Conservation (phyloP, 345 rosid genomes). For the Nephelium lappaceum region DNA sequence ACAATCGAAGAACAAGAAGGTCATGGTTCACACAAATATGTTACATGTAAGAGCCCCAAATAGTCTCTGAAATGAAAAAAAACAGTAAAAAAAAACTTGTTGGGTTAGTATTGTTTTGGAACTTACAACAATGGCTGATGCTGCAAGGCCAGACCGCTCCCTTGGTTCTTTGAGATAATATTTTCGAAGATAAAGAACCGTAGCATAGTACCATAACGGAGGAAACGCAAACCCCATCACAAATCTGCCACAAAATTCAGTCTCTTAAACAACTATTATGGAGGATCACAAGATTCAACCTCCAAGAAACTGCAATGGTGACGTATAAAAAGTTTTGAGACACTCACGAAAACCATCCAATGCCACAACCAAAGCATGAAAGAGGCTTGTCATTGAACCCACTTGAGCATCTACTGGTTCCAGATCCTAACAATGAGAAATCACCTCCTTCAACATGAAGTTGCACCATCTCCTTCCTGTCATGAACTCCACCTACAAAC, state of each 20-base stretch:
- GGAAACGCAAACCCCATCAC: slow-evolving; percentile 32
- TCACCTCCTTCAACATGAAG: slow-evolving; percentile 13
- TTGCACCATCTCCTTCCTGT: slow-evolving; percentile 10
- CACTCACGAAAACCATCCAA: slow-evolving; percentile 41
- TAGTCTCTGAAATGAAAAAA: neutral
- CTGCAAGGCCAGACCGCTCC: slow-evolving; percentile 41
- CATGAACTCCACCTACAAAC: slow-evolving; percentile 9
- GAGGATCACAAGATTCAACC: neutral
- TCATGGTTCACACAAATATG: neutral
- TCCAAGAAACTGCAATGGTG: neutral
- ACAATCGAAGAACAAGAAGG: neutral
- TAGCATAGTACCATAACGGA: slow-evolving; percentile 32
- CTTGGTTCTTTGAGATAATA: slow-evolving; percentile 32
- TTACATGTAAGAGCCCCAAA: neutral
- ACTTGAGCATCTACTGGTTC: neutral
- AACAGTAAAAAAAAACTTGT: neutral
- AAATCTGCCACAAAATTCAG: slow-evolving; percentile 22
- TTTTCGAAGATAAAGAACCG: slow-evolving; percentile 27
- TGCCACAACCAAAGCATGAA: slow-evolving; percentile 35
- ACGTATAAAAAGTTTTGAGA: neutral
- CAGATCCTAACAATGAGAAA: slow-evolving; percentile 16
- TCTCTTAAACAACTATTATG: neutral
- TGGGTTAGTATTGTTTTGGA: neutral
- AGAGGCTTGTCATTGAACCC: slow-evolving; percentile 26
- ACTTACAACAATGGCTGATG: slow-evolving; percentile 42